Base-by-base conservation (phyloP, 495 filamentous ascomycete genomes). In the Penicillium malachiteum region DNA sequence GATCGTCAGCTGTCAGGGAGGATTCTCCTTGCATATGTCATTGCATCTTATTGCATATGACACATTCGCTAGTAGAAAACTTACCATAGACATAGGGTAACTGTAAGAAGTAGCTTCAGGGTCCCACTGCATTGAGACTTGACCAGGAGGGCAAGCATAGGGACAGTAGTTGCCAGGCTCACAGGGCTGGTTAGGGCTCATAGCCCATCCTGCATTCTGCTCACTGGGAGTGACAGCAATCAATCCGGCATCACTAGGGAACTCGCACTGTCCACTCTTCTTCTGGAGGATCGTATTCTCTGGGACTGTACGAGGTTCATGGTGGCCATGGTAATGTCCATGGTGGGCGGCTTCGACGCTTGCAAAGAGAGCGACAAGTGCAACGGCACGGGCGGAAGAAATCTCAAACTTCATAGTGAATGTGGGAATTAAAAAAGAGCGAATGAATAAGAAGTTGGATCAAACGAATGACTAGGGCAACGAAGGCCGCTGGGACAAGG, bases 121-220 rank as follows among this genome's bases (percentile, higher is more conserved):
- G 68, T 90, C 83, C 90, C 90, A 94, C 68, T 94, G 90, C 60
- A 84, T 83, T 73, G 86, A 89, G 12, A 92, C 80, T 68, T 91
- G 80, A 31, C 89, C 89, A 0, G 88, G 67, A 39, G 84, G 86
- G 57, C 89, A 94, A 39, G 90, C 90, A 55, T 89, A 87, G 4
- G 90, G 90, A 64, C 90, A 94, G 70, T 84, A 92, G 54, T 73
- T 83, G 13, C 84, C 87, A 6, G 87, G 80, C 43, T 73, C 71
- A 65, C 90, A 94, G 21, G 81, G 66, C 65, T 90, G 81, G 71
- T 94, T 82, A 7, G 88, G 87, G 63, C 86, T 88, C 83, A 94
- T 87, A 34, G 89, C 90, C 85, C 89, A 94, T 55, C 89, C 89
- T 34, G 78, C 88, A 71, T 94, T 94, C 62, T 71, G 57, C 26